Evolutionary conservation across 2,329 filamentous ascomycete species (phyloP), one percentile per base, ranked within the genome.

Genomic region (Arthrobotrys conoides): DNA sequence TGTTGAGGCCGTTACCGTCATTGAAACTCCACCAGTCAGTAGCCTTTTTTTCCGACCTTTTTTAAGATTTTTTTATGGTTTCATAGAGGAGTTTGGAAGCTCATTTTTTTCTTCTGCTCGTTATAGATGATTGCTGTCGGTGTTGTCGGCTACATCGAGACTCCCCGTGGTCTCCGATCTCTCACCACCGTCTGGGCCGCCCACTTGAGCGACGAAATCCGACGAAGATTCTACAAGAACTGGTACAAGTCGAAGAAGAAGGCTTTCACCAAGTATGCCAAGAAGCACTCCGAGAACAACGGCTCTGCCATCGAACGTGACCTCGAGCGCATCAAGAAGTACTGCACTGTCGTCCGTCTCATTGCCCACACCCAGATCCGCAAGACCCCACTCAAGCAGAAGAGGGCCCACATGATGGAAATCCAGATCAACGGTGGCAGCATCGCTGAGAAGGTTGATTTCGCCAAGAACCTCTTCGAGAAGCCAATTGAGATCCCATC

Each of bases 241-340:
- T 99, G 96, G 96, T 99, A 99, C 93, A 97, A 97, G 92, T 94
- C 91, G 91, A 99, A 99, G 94, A 98, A 97, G 93, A 99, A 99
- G 95, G 96, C 96, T 81, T 99, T 99, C 90, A 99, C 96, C 90
- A 97, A 97, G 90, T 99, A 99, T 89, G 93, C 96, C 90, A 99
- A 98, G 93, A 95, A 97, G 91, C 93, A 98, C 92, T 94, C 95
- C 82, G 95, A 98, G 90, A 91, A 88, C 89, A 92, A 87, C 88
- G 94, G 93, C 85, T 88, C 93, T 83, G 94, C 93, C 85, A 92
- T 98, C 89, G 94, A 92, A 87, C 93, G 93, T 86, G 96, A 99
- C 88, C 91, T 99, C 86, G 96, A 98, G 92, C 94, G 96, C 88
- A 98, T 99, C 89, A 97, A 97, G 93, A 98, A 98, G 90, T 99